Base-by-base conservation (phyloP, 2,329 filamentous ascomycete genomes). In the Verticillium isaacii region DNA sequence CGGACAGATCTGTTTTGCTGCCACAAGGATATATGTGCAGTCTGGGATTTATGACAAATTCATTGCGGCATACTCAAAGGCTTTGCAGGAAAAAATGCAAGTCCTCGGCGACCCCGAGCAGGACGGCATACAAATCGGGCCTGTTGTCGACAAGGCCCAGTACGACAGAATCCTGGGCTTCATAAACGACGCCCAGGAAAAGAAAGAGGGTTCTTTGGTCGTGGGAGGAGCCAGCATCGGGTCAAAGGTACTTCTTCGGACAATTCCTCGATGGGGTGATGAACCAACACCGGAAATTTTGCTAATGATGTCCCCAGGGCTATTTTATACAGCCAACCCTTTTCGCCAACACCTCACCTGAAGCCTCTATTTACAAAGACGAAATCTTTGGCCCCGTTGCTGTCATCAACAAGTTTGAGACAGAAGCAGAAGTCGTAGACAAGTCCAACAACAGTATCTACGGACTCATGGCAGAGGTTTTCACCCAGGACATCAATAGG, bases 1-100 rank as follows among this genome's bases (percentile, higher is more conserved):
- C 0, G 89, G 89, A 19, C 89, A 92, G 72, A 87, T 91, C 58
- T 92, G 89, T 78, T 90, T 89, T 37, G 91, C 91, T 66, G 88
- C 88, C 7, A 90, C 88, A 1, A 78, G 89, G 2, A 86, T 92
- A 9, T 91, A 91, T 71, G 83, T 92, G 4, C 88, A 88, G 1
- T 75, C 79, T 56, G 70, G 73, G 36, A 81, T 89, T 72, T 87
- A 89, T 66, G 67, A 78, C 23, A 77, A 76, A 8, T 92, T 92
- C 67, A 83, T 90, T 62, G 77, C 78, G 62, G 74, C 75, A 0
- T 79, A 91, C 32, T 74, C 89, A n/a, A 77, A 82, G 62, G 87
- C 87, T 65, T 85, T 91, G 78, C 79, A 78, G 74, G 72, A 79
- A 52, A 72, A 71, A 62, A 80, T 83, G 63, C 78, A 87, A 56